Percentiles rank a stretch among this genome's conserved stretches.
Conservation (phyloP, 306 rosid genomes). For the Astragalus glycyphyllos region DNA sequence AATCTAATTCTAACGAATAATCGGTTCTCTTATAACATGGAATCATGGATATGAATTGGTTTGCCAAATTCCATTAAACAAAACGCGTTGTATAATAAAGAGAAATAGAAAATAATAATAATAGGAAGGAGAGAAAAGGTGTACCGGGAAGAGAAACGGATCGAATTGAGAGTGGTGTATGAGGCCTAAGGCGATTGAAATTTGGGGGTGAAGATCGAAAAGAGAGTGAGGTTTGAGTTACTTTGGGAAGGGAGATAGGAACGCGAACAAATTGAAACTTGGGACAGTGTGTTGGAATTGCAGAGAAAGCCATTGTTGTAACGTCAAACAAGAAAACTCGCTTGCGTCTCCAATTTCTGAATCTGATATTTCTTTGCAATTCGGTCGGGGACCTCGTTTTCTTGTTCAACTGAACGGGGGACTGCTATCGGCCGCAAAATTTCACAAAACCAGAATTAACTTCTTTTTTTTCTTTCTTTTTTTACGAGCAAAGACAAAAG, state of each 20-base stretch:
- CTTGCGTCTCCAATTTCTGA: neutral
- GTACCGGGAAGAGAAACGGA: slow-evolving; percentile 69
- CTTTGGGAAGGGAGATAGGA: slow-evolving; percentile 47
- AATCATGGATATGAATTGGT: neutral
- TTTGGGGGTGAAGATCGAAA: slow-evolving; percentile 48
- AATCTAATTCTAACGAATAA: slow-evolving; percentile 1
- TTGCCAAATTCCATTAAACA: neutral
- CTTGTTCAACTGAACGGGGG: too few relatives aligned
- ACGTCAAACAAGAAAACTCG: neutral
- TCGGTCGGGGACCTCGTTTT: neutral
- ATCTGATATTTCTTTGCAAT: slow-evolving; percentile 33
- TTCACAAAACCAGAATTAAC: neutral
- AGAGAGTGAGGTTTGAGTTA: slow-evolving; percentile 47
- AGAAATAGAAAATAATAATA: neutral
- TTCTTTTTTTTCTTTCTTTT: too few relatives aligned
- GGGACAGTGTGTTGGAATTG: slow-evolving; percentile 47
- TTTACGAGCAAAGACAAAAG: too few relatives aligned
- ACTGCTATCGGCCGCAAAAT: neutral
- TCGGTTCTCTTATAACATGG: neutral
- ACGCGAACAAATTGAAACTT: slow-evolving; percentile 54
- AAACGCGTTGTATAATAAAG: neutral
- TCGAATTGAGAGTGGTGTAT: slow-evolving; percentile 66
- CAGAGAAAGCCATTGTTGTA: slow-evolving; percentile 74
- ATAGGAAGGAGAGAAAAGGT: neutral
- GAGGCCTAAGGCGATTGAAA: slow-evolving; percentile 42